Conservation (phyloP, 805 yeast genomes). For the Debaryomyces hansenii region DNA sequence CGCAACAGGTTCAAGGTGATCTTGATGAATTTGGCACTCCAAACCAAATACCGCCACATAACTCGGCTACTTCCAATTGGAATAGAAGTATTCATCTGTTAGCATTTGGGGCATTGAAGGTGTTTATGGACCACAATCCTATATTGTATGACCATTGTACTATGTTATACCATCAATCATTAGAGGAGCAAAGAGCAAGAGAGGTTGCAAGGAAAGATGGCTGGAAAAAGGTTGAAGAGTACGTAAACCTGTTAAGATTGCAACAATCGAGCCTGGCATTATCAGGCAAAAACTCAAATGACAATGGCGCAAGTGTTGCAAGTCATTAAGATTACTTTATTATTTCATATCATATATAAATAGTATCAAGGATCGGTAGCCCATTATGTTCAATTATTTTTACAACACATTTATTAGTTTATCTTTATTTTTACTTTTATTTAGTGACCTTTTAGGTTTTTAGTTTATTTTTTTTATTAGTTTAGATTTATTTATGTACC, state of each 20-base stretch:
- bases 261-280: slow-evolving; percentile 6
- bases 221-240: slow-evolving; percentile 69
- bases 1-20: slow-evolving; percentile 23
- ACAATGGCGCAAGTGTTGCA: background rate
- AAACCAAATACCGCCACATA: slow-evolving; percentile 39
- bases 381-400: too few species aligned
- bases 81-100: slow-evolving; percentile 88
- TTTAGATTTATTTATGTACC: background rate
- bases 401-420: too few species aligned
- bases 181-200: slow-evolving; percentile 69
- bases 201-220: slow-evolving; percentile 62
- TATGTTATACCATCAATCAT: slow-evolving; percentile 76
- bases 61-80: slow-evolving; percentile 70
- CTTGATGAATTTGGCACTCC: slow-evolving; percentile 33
- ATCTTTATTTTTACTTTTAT: too few species aligned
- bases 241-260: slow-evolving; percentile 40
- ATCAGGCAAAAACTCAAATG: background rate
- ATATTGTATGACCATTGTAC: slow-evolving; percentile 90
- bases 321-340: background rate
- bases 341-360: background rate
- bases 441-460: too few species aligned
- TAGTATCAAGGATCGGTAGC: too few species aligned
- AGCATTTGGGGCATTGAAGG: slow-evolving; percentile 87
- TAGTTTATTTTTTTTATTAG: background rate
- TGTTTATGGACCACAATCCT: slow-evolving; percentile 91